Base-by-base conservation (phyloP, 768 basidiomycete genomes). In the Strobilomyces confusus region DNA sequence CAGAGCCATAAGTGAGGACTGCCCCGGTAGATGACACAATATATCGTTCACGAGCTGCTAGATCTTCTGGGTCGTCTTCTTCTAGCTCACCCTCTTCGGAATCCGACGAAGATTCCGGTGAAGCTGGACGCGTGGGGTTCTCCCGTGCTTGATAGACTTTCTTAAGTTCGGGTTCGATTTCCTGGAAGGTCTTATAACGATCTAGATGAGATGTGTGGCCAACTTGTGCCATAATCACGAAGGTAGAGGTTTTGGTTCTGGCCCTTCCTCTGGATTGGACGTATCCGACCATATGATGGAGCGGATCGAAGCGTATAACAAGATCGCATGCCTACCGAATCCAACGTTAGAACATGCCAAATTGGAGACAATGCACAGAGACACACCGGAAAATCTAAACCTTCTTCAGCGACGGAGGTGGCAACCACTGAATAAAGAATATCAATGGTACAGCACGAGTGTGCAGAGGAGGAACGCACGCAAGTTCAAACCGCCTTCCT, bases 251-350 rank as follows among this genome's bases (percentile, higher is more conserved):
- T 52, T 81, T 80, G 55, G 84, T 86, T 43, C 93, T 77, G 0
- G 93, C 92, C 13, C 93, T 79, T 36, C 93, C 93, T 25, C 93
- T 83, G 19, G 89, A 92, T 67, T 95, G 93, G 38, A 95, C 81
- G 60, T 95, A 95, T 45, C 86, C 87, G 19, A 87, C 84, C 80
- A 93, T 84, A 56, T 92, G 89, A 37, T 86, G 80, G 9, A 93
- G 73, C 7, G 81, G 74, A 63, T 95, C 92, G 60, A 92, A 94
- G 6, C 92, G 88, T 58, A 95, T 77, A 42, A 93, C 89, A 9
- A 94, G 75, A 63, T 92, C 88, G 67, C 92, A 94, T 12, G 86
- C 86, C 87, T 90, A 36, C n/a, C 23, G n/a, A 49, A n/a, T 25
- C 33, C 26, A 45, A 19, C 29, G 55, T 59, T 25, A 55, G 43